Evolutionary conservation across 1,284 basidiomycete species (phyloP), one percentile per base, ranked within the genome.

Genomic region (Melampsora americana): DNA sequence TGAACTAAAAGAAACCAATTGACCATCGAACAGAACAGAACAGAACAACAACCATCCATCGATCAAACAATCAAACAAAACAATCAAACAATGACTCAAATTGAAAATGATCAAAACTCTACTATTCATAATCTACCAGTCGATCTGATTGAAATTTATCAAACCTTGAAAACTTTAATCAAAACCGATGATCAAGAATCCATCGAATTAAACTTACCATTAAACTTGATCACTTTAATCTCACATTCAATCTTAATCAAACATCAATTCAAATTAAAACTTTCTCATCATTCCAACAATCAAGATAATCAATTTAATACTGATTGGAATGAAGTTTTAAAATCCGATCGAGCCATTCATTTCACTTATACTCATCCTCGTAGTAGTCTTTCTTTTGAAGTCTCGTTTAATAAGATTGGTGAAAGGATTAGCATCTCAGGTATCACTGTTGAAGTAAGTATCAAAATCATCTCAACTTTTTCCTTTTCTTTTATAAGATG

Each of bases 351-450:
- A 20, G 46, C 61, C 20, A 30, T 48, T 12, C 61, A 32, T 23
- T 35, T 53, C 44, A 56, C 12, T 26, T 64, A 65, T 50, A 53
- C 70, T 16, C 70, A 72, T 61, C 62, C 23, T 2, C 61, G n/a
- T 48, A 53, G 28, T 61, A 65, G 28, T 16, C 62, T 72, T 18
- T 35, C 60, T 42, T 72, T 72, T 46, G 14, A 72, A 56, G 23
- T 72, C 44, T 64, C 60, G 9, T 61, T 72, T 46, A 53, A 46
- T 9, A 72, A 72, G 64, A 46, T 72, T 26, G 70, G 61, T 2
- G 48, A 72, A 14, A 39, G 61, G 6, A 35, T 72, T 60, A 48
- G 20, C 7, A 72, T 72, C 32, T 60, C 70, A 7, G 61, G 44
- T 11, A 72, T 72, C 2, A 46, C 60, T 4, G 42, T 72, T 35